Conservation (phyloP, 495 filamentous ascomycete genomes). For the Xeromyces bisporus region DNA sequence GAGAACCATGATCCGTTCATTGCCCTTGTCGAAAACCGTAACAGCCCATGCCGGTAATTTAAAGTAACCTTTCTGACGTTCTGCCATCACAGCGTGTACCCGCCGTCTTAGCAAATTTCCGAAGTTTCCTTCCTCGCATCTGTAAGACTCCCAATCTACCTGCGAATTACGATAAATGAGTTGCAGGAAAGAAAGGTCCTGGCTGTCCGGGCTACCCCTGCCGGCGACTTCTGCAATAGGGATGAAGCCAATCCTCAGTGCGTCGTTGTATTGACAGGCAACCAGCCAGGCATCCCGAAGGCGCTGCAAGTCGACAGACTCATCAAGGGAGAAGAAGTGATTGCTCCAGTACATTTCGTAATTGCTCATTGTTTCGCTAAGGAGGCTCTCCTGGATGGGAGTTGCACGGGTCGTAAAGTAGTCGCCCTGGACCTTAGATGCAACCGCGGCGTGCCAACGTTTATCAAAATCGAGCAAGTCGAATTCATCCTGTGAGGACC, state of each 20-base stretch:
- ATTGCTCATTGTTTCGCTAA: constrained; percentile 18
- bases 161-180: constrained; percentile 11
- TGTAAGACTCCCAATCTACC: constrained; percentile 13
- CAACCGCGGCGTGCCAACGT: constrained; percentile 5
- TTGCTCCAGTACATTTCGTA: constrained; percentile 22
- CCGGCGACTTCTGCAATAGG: constrained; percentile 10
- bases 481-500: constrained; percentile 4
- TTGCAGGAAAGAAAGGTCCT: constrained; percentile 14
- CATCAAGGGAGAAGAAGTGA: constrained; percentile 21
- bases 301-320: constrained; percentile 29
- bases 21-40: constrained; percentile 12
- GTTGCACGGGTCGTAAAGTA: constrained; percentile 9
- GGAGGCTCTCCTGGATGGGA: constrained; percentile 19
- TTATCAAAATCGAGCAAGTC: constrained; percentile 13
- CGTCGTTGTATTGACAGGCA: constrained; percentile 40
- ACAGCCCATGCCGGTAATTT: constrained; percentile 15
- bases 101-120: constrained; percentile 4
- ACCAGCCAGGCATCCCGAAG: constrained; percentile 42
- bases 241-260: constrained; percentile 52
- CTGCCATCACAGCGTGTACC: constrained; percentile 9
- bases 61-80: constrained; percentile 12
- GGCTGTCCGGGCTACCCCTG: background rate
- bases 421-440: constrained; percentile 4
- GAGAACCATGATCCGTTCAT: constrained; percentile 11
- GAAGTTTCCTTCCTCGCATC: constrained; percentile 5